Evolutionary conservation across 2,329 filamentous ascomycete genomes (phyloP).

Genomic region (Clonostachys byssicola): DNA sequence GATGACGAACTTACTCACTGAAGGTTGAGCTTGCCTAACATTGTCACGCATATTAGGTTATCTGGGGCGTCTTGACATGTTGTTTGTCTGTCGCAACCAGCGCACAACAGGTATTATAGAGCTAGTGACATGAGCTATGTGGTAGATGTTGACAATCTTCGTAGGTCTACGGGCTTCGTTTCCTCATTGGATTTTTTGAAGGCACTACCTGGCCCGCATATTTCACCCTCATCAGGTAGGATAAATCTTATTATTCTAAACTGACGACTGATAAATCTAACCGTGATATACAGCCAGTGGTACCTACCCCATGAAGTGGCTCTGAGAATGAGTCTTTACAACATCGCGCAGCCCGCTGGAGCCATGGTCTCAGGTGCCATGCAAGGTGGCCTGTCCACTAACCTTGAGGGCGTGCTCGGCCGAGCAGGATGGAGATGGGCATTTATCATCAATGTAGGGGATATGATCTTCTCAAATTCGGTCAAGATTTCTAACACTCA

Average conservation of each 20-base stretch:
- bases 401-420: background rate
- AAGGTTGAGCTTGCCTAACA: background rate
- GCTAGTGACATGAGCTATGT: background rate
- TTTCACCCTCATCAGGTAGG: background rate
- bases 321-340: background rate
- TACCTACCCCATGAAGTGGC: background rate
- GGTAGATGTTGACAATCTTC: background rate
- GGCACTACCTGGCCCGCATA: background rate
- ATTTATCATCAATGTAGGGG: background rate
- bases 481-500: background rate
- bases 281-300: background rate
- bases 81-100: background rate
- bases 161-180: background rate
- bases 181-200: background rate
- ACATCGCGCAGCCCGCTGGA: background rate
- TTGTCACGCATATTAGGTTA: background rate
- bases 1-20: background rate
- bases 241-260: background rate
- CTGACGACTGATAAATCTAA: background rate
- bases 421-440: background rate
- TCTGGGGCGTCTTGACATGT: background rate
- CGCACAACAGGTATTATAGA: background rate
- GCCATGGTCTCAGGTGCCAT: background rate
- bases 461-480: background rate
- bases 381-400: background rate